These are phyloP conservation scores for Cladophialophora immunda DNA, from an alignment of 2,329 filamentous ascomycete genomes.

Conservation along the genomic window DNA sequence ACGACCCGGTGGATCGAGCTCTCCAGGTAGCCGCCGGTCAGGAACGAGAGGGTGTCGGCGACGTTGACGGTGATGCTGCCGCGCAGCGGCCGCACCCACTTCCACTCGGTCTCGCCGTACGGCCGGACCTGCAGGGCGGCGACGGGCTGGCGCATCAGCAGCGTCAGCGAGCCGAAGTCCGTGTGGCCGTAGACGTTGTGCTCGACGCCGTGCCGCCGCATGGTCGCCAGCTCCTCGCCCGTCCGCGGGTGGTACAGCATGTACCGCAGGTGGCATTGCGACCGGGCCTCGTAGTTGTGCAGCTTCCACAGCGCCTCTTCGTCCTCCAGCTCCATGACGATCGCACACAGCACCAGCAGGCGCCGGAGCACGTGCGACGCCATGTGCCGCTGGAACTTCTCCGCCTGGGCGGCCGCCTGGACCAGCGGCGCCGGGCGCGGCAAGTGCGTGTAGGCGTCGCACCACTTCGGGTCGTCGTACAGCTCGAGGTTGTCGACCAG, in stretches of 20 bases:
- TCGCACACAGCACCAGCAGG: slow-evolving; percentile 65
- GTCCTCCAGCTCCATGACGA: slow-evolving; percentile 61
- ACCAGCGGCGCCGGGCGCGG: slow-evolving; percentile 4
- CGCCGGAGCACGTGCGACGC: slow-evolving; percentile 55
- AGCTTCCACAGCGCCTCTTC: slow-evolving; percentile 44
- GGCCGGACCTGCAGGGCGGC: slow-evolving; percentile 64
- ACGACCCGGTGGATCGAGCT: slow-evolving; percentile 59
- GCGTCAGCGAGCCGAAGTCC: slow-evolving; percentile 63
- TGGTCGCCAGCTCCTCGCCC: slow-evolving; percentile 56
- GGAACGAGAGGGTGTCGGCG: slow-evolving; percentile 56
- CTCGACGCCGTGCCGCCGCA: slow-evolving; percentile 53
- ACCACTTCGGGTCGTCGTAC: slow-evolving; percentile 14
- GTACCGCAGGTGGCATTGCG: slow-evolving; percentile 67
- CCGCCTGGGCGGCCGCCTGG: not conserved
- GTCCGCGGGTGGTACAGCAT: slow-evolving; percentile 65
- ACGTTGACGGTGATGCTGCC: slow-evolving; percentile 61
- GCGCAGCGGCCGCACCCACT: slow-evolving; percentile 56
- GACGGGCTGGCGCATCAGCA: slow-evolving; percentile 66
- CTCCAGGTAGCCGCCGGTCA: slow-evolving; percentile 60
- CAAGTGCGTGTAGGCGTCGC: not conserved
- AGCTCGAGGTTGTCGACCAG: slow-evolving; percentile 47
- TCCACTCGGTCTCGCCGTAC: slow-evolving; percentile 54
- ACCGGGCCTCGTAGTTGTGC: slow-evolving; percentile 65
- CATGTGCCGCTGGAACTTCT: slow-evolving; percentile 62
- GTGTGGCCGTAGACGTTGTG: slow-evolving; percentile 59